Evolutionary conservation across 139 green algal genomes (phyloP).

Genomic region (Pycnococcus provasolii): DNA sequence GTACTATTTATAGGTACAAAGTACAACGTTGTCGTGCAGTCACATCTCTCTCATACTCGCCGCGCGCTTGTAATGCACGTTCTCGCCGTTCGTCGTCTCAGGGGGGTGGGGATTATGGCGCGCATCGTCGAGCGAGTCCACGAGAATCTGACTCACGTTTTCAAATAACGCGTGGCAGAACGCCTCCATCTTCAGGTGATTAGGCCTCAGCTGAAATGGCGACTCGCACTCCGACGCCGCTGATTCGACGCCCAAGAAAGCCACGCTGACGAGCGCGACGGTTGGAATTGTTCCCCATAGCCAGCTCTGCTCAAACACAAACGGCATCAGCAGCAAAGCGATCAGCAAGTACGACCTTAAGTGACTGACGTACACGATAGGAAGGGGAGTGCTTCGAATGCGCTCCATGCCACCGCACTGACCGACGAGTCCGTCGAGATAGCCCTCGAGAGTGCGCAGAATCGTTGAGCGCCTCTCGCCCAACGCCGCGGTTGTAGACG

Average conservation of each 20-base stretch:
- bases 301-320: constrained; percentile 17
- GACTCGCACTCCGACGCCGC: constrained; percentile 21
- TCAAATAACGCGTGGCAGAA: neutral
- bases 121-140: too few species aligned
- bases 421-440: constrained; percentile 7
- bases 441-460: neutral
- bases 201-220: constrained; percentile 5
- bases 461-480: neutral
- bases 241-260: constrained; percentile 17
- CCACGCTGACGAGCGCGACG: constrained; percentile 1
- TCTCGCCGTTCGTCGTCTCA: too few species aligned
- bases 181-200: constrained; percentile 1
- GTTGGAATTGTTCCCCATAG: constrained; percentile 17
- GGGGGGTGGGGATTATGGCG: too few species aligned
- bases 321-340: constrained; percentile 14
- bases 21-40: too few species aligned
- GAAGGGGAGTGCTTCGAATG: constrained; percentile 13
- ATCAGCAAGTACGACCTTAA: constrained; percentile 18
- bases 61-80: too few species aligned
- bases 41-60: too few species aligned
- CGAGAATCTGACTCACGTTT: neutral
- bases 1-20: too few species aligned
- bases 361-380: constrained; percentile 22
- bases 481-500: neutral
- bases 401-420: constrained; percentile 17